phyloP scores from a whole-genome alignment of 306 rosid species.

The Gynostemma pentaphyllum region DNA sequence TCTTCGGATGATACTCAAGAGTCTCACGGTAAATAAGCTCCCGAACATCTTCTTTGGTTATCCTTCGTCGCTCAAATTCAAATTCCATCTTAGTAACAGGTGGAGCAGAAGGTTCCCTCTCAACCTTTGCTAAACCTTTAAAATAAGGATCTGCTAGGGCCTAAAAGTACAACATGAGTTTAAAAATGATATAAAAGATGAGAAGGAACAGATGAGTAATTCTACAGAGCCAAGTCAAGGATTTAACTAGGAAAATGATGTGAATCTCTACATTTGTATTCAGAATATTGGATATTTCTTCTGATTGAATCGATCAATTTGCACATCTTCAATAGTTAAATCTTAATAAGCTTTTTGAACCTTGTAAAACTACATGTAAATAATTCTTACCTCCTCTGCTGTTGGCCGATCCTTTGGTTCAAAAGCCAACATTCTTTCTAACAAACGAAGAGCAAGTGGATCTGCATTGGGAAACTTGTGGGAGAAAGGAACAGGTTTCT shows the following conservation, averaged over 20 bases:
- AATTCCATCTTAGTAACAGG: conserved; percentile 99
- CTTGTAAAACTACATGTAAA: not conserved
- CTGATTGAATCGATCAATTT: not conserved
- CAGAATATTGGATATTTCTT: not conserved
- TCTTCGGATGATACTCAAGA: conserved; percentile 93
- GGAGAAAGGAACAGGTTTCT: conserved; percentile 73
- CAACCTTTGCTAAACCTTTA: conserved; percentile 97
- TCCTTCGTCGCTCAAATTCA: conserved; percentile 96
- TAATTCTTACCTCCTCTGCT: conserved; percentile 73
- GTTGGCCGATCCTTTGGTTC: conserved; percentile 97
- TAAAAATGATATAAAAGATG: conserved; percentile 4
- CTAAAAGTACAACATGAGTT: conserved; percentile 31
- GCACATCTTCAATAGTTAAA: not conserved
- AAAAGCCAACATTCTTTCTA: conserved; percentile 96
- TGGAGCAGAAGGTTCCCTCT: conserved; percentile 94
- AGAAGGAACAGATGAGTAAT: conserved; percentile 1
- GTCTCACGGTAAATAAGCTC: conserved; percentile 91
- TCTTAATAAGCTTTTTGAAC: not conserved
- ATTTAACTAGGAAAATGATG: not conserved
- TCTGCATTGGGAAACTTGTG: conserved; percentile 94
- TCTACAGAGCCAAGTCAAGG: not conserved
- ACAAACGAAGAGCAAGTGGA: conserved; percentile 84
- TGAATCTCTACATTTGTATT: not conserved
- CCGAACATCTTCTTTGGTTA: conserved; percentile 96
- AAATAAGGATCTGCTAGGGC: conserved; percentile 97